Evolutionary conservation across 139 green algal species (phyloP).

Genomic region (Protoeuglena noctilucae): DNA sequence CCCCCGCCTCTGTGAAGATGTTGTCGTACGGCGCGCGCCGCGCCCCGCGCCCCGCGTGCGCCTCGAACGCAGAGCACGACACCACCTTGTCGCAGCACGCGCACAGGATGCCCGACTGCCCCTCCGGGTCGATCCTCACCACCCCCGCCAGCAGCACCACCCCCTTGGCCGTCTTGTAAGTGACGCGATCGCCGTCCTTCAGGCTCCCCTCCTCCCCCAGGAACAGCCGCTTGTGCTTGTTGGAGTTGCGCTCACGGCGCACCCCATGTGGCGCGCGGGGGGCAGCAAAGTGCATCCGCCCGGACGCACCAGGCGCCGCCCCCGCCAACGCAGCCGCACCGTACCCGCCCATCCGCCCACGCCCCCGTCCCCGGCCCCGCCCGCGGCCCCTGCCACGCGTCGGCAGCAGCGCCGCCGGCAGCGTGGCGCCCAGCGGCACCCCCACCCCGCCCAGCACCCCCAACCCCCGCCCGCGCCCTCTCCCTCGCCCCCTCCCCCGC

Average conservation of each 20-base stretch:
- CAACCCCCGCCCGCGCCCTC: neutral
- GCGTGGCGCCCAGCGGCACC: no score
- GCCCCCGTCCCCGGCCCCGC: neutral
- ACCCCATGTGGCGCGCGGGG: neutral
- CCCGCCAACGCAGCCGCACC: conserved; percentile 18
- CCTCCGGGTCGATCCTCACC: conserved; percentile 20
- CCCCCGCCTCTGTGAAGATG: neutral
- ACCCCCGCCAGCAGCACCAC: conserved; percentile 36
- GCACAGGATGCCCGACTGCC: conserved; percentile 58
- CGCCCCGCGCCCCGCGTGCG: conserved; percentile 42
- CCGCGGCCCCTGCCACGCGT: neutral
- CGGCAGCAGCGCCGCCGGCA: neutral
- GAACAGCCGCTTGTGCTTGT: conserved; percentile 60
- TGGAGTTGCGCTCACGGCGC: conserved; percentile 22
- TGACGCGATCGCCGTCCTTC: conserved; percentile 19
- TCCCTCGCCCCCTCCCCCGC: no score
- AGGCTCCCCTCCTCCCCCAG: conserved; percentile 29
- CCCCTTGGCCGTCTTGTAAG: conserved; percentile 22
- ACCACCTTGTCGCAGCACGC: conserved; percentile 39
- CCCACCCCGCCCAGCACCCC: no score
- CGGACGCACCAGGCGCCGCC: neutral
- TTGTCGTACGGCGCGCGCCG: conserved; percentile 47
- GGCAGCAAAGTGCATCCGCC: neutral
- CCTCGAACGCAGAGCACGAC: conserved; percentile 65
- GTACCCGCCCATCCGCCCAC: conserved; percentile 7